These are phyloP conservation scores for Protomyces inouyei DNA, from an alignment of 1,139 yeast species.

Conservation along the genomic window DNA sequence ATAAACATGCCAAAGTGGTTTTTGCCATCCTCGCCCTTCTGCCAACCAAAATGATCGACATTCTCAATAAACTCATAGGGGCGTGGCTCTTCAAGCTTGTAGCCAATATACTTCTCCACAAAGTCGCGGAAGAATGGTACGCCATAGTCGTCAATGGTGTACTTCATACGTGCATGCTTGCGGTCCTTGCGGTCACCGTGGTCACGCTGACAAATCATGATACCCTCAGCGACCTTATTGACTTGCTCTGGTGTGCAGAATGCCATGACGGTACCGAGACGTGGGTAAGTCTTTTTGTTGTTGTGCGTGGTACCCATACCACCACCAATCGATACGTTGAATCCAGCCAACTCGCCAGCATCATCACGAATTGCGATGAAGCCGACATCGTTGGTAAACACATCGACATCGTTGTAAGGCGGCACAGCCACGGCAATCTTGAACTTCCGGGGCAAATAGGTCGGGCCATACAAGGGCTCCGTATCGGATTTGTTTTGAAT, in stretches of 20 bases:
- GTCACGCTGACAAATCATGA: constrained; percentile 93
- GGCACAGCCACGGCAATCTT: constrained; percentile 94
- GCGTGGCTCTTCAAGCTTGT: constrained; percentile 63
- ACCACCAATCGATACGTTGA: constrained; percentile 89
- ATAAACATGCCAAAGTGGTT: constrained; percentile 92
- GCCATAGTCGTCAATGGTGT: constrained; percentile 89
- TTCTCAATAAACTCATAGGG: constrained; percentile 78
- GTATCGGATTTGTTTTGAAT: constrained; percentile 46
- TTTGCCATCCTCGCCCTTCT: constrained; percentile 72
- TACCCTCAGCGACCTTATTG: constrained; percentile 76
- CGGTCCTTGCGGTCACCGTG: constrained; percentile 93
- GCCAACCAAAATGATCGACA: constrained; percentile 90
- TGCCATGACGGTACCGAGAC: constrained; percentile 86
- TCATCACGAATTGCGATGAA: constrained; percentile 79
- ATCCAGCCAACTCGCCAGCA: constrained; percentile 57
- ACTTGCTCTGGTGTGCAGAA: constrained; percentile 64
- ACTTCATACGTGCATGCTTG: constrained; percentile 96
- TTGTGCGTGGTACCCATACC: constrained; percentile 99
- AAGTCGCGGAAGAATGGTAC: constrained; percentile 71
- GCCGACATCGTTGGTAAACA: constrained; percentile 92
- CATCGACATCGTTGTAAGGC: constrained; percentile 95
- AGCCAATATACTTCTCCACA: constrained; percentile 80
- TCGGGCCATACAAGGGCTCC: constrained; percentile 83
- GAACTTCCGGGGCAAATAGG: constrained; percentile 92
- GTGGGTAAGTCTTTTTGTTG: constrained; percentile 93